Percentiles rank a stretch among this genome's conserved stretches.
Evolutionary conservation across 1,284 basidiomycete species (phyloP).

Genomic region (Cutaneotrichosporon cyanovorans): DNA sequence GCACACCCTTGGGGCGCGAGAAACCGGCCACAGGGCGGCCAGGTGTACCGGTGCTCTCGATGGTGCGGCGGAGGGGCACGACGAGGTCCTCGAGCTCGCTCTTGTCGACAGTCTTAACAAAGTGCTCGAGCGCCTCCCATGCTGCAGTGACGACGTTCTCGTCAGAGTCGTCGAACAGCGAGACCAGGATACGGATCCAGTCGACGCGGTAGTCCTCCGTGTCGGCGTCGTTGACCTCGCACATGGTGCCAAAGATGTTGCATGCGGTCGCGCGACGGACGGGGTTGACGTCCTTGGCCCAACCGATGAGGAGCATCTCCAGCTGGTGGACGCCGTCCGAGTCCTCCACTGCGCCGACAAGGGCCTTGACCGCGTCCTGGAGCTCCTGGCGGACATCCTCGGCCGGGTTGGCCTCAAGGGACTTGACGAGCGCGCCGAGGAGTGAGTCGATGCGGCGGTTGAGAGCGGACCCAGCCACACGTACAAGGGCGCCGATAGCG

Average conservation of each 20-base stretch:
- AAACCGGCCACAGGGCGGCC: conserved; percentile 79
- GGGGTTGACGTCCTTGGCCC: conserved; percentile 69
- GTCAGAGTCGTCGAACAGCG: conserved; percentile 72
- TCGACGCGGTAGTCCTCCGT: conserved; percentile 78
- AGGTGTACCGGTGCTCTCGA: conserved; percentile 76
- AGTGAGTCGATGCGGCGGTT: conserved; percentile 73
- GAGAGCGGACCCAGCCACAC: conserved; percentile 83
- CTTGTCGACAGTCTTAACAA: conserved; percentile 86
- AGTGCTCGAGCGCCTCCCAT: conserved; percentile 73
- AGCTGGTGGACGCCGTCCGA: conserved; percentile 77
- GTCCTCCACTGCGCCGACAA: conserved; percentile 71
- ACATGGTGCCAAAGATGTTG: conserved; percentile 70
- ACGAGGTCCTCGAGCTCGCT: conserved; percentile 85
- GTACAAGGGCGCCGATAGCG: conserved; percentile 80
- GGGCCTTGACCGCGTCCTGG: conserved; percentile 61
- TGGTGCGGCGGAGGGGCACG: conserved; percentile 76
- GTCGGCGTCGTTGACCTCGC: conserved; percentile 67
- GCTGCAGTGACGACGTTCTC: conserved; percentile 71
- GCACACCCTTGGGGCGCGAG: conserved; percentile 80
- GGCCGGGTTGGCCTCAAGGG: conserved; percentile 54
- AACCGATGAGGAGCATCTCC: conserved; percentile 82
- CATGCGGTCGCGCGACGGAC: conserved; percentile 68
- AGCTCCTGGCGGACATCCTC: conserved; percentile 67
- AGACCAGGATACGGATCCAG: conserved; percentile 89
- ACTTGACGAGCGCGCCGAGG: conserved; percentile 65